Base-by-base conservation (phyloP, 495 filamentous ascomycete genomes). In the Bacidia gigantensis region DNA sequence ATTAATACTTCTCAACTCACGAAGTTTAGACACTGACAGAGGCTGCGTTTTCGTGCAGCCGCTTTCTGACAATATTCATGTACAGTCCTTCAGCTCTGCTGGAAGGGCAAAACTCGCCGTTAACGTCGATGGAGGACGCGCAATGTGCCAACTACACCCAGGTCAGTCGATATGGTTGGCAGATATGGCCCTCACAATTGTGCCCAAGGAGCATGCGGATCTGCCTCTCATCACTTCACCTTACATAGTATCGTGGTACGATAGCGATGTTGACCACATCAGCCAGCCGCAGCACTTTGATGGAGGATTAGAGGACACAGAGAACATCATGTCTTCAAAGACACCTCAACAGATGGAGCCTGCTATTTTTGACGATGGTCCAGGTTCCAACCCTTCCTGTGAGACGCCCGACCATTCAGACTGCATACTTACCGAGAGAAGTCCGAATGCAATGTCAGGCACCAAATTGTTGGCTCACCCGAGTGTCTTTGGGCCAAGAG, bases 11-110 rank as follows among this genome's bases (percentile, higher is more conserved):
- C n/a, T n/a, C n/a, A n/a, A n/a, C n/a, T n/a, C n/a, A n/a, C n/a
- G n/a, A n/a, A n/a, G n/a, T n/a, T 10, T 39, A 56, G 54, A 56
- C 29, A 39, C 49, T 18, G 25, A 46, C 11, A 56, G 46, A 17
- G 49, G 48, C 9, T 42, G 17, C n/a, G 54, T 46, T 17, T 46
- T n/a, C 21, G 41, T 56, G 21, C 21, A 56, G 12, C 49, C 54
- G 18, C 21, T 39, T 17, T 18, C 25, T 5, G 14, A 11, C 9
- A 23, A 47, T 29, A 18, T 51, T 11, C 51, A n/a, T n/a, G 12
- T 56, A 2, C 25, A 56, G 11, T 56, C 48, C 5, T 24, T 41
- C 26, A 20, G 21, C 5, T 32, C 35, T 41, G 43, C 21, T 12
- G 41, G 26, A 32, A 22, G 12, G 11, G 24, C 52, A 9, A 35